Base-by-base conservation (phyloP, 2,329 filamentous ascomycete genomes). In the Ascochyta viciae-villosae region DNA sequence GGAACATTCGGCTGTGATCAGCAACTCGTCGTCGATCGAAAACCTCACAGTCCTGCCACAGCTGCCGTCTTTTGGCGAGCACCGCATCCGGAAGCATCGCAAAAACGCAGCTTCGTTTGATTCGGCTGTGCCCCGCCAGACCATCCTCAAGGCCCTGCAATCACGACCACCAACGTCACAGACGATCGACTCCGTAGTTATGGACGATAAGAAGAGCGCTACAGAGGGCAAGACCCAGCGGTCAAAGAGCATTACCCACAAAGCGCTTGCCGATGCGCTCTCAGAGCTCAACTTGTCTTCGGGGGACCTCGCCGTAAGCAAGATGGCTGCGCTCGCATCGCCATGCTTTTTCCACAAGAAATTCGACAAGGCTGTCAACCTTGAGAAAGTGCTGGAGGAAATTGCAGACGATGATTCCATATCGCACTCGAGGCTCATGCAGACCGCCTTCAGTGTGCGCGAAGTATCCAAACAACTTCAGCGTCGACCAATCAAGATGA, bases 281-380 rank as follows among this genome's bases (percentile, higher is more conserved):
- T 80, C 82, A 16, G 81, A 80, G 58, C 73, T 86, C 35, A 81
- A 82, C 53, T 57, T 81, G 31, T 64, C 74, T 66, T 72, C 84
- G 68, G 70, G 61, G 62, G 81, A 67, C 71, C 77, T 66, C 22
- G 65, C 72, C 46, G 49, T 77, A 16, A 75, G 66, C 62, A 77
- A 72, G 60, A 83, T 93, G 64, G 84, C 88, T 10, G 83, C 89
- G 9, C 80, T 98, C 49, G 89, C 94, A 67, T 97, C 93, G 40
- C 95, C 95, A 13, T 99, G 95, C 80, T 99, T 96, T 79, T 98
- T 96, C 80, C 95, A 99, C 78, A 91, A 96, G 78, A 87, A 94
- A 60, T 99, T 99, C 72, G 95, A 97, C 68, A 92, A 96, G 73
- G 91, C 93, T 8, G 92, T 99, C 66, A 92, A 99, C 75, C 92